phyloP scores from a whole-genome alignment of 2,329 filamentous ascomycete genomes.

The Ophiocordyceps camponoti-floridani region DNA sequence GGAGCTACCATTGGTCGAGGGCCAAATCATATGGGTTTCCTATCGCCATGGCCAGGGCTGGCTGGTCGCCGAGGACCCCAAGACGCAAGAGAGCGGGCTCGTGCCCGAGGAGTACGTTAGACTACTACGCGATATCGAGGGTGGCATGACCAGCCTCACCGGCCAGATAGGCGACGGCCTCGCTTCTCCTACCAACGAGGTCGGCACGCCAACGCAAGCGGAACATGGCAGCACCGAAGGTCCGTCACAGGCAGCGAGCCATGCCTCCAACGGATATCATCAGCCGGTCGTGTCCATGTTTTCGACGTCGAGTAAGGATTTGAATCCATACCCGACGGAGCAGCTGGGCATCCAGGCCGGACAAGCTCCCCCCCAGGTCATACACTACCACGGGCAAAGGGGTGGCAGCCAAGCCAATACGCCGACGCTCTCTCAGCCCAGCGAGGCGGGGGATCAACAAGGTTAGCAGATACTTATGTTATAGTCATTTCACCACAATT shows the following conservation, averaged over 20 bases:
- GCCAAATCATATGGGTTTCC: slow-evolving; percentile 90
- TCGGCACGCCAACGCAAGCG: slow-evolving; percentile 42
- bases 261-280: slow-evolving; percentile 42
- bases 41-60: slow-evolving; percentile 94
- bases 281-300: slow-evolving; percentile 52
- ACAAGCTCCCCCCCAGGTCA: slow-evolving; percentile 45
- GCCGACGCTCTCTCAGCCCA: slow-evolving; percentile 35
- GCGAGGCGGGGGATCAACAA: slow-evolving; percentile 20
- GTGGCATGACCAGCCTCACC: slow-evolving; percentile 59
- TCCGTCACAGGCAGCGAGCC: slow-evolving; percentile 25
- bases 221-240: slow-evolving; percentile 30
- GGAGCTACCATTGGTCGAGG: slow-evolving; percentile 79
- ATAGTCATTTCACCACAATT: too few relatives aligned
- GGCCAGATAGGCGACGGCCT: slow-evolving; percentile 37
- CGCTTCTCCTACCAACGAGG: slow-evolving; percentile 30
- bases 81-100: slow-evolving; percentile 81
- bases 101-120: slow-evolving; percentile 96
- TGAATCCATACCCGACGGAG: slow-evolving; percentile 50
- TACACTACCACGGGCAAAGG: slow-evolving; percentile 49
- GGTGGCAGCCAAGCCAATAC: slow-evolving; percentile 51
- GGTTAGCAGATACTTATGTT: too few relatives aligned
- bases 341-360: slow-evolving; percentile 43
- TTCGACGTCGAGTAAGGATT: slow-evolving; percentile 51
- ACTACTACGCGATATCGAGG: slow-evolving; percentile 80
- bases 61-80: slow-evolving; percentile 91